Evolutionary conservation across 2,329 filamentous ascomycete genomes (phyloP), one percentile per base, ranked within the genome.

Genomic region (Xylariaceae sp.): DNA sequence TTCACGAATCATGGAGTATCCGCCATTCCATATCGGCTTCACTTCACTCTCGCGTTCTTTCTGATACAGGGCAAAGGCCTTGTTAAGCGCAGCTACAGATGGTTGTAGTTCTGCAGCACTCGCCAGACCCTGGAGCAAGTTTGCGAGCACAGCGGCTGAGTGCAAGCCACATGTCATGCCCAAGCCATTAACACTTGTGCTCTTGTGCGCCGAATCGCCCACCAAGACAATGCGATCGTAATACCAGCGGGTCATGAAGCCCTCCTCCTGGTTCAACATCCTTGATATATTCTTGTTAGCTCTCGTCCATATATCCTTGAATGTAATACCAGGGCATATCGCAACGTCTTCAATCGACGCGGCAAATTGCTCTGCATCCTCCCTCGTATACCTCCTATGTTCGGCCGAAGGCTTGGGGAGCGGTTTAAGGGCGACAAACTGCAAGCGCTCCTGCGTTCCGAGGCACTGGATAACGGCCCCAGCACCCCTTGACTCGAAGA

Each of bases 41-140:
- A 20, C 48, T 3, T 20, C 48, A 14, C 18, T 18, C 6, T 50
- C 40, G 10, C 45, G 45, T 21, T 23, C 42, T 14, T 44, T 20
- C 16, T 57, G 50, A 23, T 57, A 57, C 43, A 20, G 42, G 23
- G 46, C 29, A 37, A 57, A 57, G n/a, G 55, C 50, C 20, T 54
- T 16, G 32, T 47, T 32, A 10, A 57, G 26, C 12, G 41, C n/a
- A 26, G 29, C 29, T 6, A 41, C 54, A 18, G 40, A 44, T 18
- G 50, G 55, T 18, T 57, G 18, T 4, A 46, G 45, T 29, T 54
- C 37, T 20, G 46, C 50, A 10, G 46, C 50, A 10, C 40, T 20
- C 2, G 44, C 44, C 20, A 40, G 42, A 2, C 44, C 40, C 23
- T 52, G 46, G 6, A 56, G 49, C 45, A 48, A 44, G 49, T 45